Evolutionary conservation across 768 basidiomycete species (phyloP).

Genomic region (Sistotremastrum niveocremeum): DNA sequence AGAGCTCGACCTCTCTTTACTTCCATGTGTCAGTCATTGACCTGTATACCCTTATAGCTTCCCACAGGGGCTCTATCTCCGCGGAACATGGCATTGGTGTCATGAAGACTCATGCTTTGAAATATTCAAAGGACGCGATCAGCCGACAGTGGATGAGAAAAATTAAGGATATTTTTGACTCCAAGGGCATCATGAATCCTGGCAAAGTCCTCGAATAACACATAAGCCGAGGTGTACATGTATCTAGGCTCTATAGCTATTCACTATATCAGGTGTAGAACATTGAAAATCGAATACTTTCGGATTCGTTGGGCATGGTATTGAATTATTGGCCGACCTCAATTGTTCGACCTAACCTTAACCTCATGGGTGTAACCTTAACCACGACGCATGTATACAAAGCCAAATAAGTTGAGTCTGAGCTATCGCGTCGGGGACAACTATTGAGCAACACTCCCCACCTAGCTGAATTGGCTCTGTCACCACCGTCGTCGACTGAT

Average conservation of each 20-base stretch:
- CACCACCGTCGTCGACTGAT: neutral
- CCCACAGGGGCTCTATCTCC: conserved; percentile 80
- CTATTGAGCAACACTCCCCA: too few species aligned
- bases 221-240: neutral
- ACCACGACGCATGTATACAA: neutral
- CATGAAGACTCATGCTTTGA: conserved; percentile 84
- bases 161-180: conserved; percentile 83
- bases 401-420: neutral
- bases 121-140: conserved; percentile 69
- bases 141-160: conserved; percentile 84
- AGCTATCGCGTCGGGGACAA: neutral
- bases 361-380: neutral
- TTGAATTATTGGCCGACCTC: neutral
- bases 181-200: conserved; percentile 85
- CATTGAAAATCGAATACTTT: too few species aligned
- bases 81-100: conserved; percentile 97
- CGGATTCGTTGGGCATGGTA: neutral
- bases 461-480: too few species aligned
- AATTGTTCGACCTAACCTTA: neutral
- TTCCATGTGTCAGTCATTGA: neutral
- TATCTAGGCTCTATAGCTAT: neutral
- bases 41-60: conserved; percentile 29
- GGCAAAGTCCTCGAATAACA: conserved; percentile 49
- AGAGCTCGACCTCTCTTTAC: conserved; percentile 16
- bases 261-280: too few species aligned